Percentiles rank a stretch among this genome's conserved stretches.
Evolutionary conservation across 176 grass and related monocot species (phyloP).

Genomic region (Musa schizocarpa): DNA sequence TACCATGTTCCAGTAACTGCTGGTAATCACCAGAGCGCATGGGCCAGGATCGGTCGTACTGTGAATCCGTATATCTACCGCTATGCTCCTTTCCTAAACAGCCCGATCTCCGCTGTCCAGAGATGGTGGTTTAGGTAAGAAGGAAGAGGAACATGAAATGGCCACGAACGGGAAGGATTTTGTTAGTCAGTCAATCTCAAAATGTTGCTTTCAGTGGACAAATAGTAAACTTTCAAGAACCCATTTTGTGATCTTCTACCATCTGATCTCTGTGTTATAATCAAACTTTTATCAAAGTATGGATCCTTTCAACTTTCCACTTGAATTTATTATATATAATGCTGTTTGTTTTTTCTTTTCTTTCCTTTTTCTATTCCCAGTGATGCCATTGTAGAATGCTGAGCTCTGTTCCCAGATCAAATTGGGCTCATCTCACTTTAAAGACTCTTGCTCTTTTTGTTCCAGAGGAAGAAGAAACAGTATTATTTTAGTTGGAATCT

Average conservation of each 20-base stretch:
- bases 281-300: not conserved
- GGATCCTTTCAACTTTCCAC: not conserved
- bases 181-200: not conserved
- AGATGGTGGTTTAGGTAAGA: conserved; percentile 97
- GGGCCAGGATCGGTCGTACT: conserved; percentile 70
- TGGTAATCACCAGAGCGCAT: conserved; percentile 70
- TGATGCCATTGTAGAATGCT: not conserved
- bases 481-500: too few species aligned
- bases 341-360: not conserved
- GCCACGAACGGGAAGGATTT: not conserved
- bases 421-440: too few species aligned
- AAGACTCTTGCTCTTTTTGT: too few species aligned
- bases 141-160: not conserved
- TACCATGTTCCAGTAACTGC: conserved; percentile 74
- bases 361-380: not conserved
- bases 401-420: not conserved
- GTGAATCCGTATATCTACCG: conserved; percentile 53
- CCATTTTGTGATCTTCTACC: not conserved
- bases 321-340: not conserved
- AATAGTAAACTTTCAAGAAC: not conserved
- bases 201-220: not conserved
- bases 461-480: too few species aligned
- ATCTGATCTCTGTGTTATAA: not conserved
- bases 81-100: conserved; percentile 66
- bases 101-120: conserved; percentile 59